Conservation (phyloP, 2,329 filamentous ascomycete species). For the Fusarium guadeloupense region DNA sequence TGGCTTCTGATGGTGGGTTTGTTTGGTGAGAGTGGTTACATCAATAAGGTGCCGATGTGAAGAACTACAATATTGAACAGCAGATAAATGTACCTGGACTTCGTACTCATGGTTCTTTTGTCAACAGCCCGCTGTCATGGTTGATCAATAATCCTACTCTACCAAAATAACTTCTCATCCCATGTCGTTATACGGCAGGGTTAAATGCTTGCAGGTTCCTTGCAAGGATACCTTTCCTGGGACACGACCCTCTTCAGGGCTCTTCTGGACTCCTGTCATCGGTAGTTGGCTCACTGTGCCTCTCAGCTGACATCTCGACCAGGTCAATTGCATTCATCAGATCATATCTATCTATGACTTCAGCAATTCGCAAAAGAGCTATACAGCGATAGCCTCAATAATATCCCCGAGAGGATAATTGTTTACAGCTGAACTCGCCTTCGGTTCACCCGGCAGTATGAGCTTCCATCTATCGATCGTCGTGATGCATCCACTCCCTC, state of each 20-base stretch:
- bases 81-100: no score
- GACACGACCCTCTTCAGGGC: not conserved
- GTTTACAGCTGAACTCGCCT: conserved; percentile 2
- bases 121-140: no score
- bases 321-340: not conserved
- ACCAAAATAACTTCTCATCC: conserved; percentile 5
- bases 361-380: no score
- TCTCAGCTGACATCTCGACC: no score
- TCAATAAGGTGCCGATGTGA: not conserved
- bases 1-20: not conserved
- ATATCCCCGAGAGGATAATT: not conserved
- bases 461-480: conserved; percentile 4
- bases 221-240: conserved; percentile 1
- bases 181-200: conserved; percentile 14
- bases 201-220: not conserved
- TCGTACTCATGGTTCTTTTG: no score
- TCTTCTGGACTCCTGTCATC: not conserved
- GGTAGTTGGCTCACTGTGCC: no score
- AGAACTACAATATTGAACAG: no score
- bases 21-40: conserved; percentile 2
- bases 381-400: not conserved
- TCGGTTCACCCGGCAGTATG: conserved; percentile 17
- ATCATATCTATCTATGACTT: not conserved
- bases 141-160: no score
- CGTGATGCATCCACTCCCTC: conserved; percentile 22